These are phyloP conservation scores for Boletus rubescentipes DNA, from an alignment of 768 basidiomycete species.

Conservation along the genomic window DNA sequence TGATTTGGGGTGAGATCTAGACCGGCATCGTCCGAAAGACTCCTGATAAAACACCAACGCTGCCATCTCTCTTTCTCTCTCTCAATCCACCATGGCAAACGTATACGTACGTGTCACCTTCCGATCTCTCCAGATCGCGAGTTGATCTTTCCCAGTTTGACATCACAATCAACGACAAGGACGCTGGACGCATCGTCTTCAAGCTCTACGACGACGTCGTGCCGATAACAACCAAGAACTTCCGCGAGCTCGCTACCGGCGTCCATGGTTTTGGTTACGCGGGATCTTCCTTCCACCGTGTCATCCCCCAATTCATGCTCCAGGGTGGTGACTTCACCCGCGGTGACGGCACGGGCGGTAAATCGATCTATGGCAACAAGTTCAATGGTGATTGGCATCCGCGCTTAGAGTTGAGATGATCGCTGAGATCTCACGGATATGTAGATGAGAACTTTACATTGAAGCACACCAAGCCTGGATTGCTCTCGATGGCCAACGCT, in stretches of 20 bases:
- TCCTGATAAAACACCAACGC: background rate
- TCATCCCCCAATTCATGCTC: conserved; percentile 85
- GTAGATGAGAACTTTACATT: conserved; percentile 83
- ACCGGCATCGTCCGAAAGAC: conserved; percentile 4
- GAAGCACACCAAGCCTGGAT: conserved; percentile 68
- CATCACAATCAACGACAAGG: background rate
- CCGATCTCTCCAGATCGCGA: conserved; percentile 1
- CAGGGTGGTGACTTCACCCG: conserved; percentile 88
- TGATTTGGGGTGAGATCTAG: background rate
- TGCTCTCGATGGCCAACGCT: conserved; percentile 81
- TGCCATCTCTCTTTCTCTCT: background rate
- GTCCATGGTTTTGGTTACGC: conserved; percentile 72
- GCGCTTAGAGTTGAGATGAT: background rate
- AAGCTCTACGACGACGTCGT: conserved; percentile 80
- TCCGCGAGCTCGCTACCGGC: conserved; percentile 86
- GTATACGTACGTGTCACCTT: conserved; percentile 12
- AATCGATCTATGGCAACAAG: conserved; percentile 72
- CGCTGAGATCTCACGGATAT: conserved; percentile 22
- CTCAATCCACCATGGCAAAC: conserved; percentile 21
- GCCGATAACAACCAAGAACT: conserved; percentile 76
- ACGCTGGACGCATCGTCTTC: conserved; percentile 68
- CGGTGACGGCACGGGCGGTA: conserved; percentile 73
- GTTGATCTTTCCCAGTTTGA: conserved; percentile 33
- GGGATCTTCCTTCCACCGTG: conserved; percentile 71
- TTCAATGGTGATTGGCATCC: conserved; percentile 47